Percentiles rank a stretch among this genome's conserved stretches.
Evolutionary conservation across 2,329 filamentous ascomycete genomes (phyloP).

Genomic region (Fusarium agapanthi): DNA sequence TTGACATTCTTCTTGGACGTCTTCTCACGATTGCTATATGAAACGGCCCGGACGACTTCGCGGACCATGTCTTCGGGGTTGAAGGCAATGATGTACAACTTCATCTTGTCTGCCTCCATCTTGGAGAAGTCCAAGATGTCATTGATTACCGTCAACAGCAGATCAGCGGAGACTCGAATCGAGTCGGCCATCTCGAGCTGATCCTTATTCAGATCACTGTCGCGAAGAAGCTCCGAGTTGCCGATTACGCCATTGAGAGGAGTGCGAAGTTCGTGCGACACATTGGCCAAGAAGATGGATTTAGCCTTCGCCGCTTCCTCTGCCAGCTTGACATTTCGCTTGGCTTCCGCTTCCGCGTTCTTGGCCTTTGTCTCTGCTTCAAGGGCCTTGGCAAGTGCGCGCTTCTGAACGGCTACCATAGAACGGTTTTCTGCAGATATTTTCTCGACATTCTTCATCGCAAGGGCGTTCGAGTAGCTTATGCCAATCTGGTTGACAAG

Average conservation of each 20-base stretch:
- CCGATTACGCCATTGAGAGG: slow-evolving; percentile 90
- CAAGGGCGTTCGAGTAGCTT: slow-evolving; percentile 73
- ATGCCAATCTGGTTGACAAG: slow-evolving; percentile 82
- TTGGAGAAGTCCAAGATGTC: slow-evolving; percentile 97
- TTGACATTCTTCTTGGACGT: slow-evolving; percentile 69
- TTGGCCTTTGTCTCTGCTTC: slow-evolving; percentile 81
- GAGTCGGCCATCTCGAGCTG: slow-evolving; percentile 89
- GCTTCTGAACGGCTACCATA: slow-evolving; percentile 81
- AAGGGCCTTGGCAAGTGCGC: slow-evolving; percentile 74
- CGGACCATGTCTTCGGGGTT: slow-evolving; percentile 73
- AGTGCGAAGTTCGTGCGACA: slow-evolving; percentile 82
- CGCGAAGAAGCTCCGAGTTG: slow-evolving; percentile 83
- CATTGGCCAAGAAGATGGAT: slow-evolving; percentile 81
- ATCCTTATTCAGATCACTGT: slow-evolving; percentile 77
- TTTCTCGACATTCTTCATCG: slow-evolving; percentile 77
- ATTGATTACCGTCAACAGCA: slow-evolving; percentile 91
- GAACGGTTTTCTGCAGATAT: slow-evolving; percentile 80
- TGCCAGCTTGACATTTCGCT: slow-evolving; percentile 81
- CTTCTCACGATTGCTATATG: slow-evolving; percentile 72
- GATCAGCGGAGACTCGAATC: slow-evolving; percentile 85
- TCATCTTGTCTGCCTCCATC: slow-evolving; percentile 88
- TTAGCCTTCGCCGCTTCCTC: slow-evolving; percentile 87
- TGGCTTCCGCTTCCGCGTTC: slow-evolving; percentile 77
- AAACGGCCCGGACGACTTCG: slow-evolving; percentile 72
- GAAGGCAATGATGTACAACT: slow-evolving; percentile 77